Percentiles rank a stretch among this genome's conserved stretches.
phyloP scores from a whole-genome alignment of 1,139 yeast genomes.

The Blastobotrys indianensis region DNA sequence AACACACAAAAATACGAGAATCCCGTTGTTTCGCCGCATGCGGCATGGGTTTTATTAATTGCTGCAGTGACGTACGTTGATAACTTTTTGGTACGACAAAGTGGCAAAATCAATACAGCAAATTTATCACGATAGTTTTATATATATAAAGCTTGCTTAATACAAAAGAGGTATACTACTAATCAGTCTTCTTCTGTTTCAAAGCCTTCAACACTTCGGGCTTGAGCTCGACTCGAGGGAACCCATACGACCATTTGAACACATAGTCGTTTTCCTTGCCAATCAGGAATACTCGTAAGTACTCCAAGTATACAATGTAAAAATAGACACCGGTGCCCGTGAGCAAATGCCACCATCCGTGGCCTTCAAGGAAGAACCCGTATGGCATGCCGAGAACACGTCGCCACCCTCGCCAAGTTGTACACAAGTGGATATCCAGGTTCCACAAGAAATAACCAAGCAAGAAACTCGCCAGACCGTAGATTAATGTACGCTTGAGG shows the following conservation, averaged over 20 bases:
- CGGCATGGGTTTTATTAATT: no score
- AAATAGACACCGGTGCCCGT: slow-evolving; percentile 80
- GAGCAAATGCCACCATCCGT: slow-evolving; percentile 97
- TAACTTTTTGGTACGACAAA: no score
- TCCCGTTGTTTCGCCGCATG: no score
- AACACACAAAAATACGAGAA: no score
- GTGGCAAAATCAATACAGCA: no score
- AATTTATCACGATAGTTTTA: background rate
- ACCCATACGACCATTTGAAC: slow-evolving; percentile 47
- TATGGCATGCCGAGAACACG: slow-evolving; percentile 76
- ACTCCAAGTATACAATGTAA: slow-evolving; percentile 55
- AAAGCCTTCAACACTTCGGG: background rate
- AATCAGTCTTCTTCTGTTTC: background rate
- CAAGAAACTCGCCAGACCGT: slow-evolving; percentile 61
- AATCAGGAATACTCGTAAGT: slow-evolving; percentile 55
- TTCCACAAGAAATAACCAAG: slow-evolving; percentile 81
- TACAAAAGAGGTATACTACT: background rate
- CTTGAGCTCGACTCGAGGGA: slow-evolving; percentile 36
- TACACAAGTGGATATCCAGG: slow-evolving; percentile 75
- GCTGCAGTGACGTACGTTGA: no score
- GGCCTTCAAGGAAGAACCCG: slow-evolving; percentile 84
- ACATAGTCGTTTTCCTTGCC: slow-evolving; percentile 47
- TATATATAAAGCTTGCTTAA: background rate
- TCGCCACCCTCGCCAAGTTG: slow-evolving; percentile 55
- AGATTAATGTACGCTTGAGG: slow-evolving; percentile 48